Evolutionary conservation across 2,329 filamentous ascomycete genomes (phyloP), one percentile per base, ranked within the genome.

Genomic region (Aspergillus fumigatus): DNA sequence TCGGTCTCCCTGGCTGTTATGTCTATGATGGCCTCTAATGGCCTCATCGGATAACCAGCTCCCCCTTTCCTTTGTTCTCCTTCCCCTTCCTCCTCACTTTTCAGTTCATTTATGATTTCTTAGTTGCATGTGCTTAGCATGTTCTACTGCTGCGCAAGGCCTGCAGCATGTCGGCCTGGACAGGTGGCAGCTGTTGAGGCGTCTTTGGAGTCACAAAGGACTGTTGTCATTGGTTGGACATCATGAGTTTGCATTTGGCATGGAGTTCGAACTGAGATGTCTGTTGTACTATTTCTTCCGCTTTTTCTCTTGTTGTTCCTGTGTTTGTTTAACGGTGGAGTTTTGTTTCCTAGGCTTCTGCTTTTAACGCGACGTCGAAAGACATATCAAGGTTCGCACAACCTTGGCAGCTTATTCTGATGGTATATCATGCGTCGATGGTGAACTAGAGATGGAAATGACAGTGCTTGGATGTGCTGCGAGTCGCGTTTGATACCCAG

Each of bases 401-500:
- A 14, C 32, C 32, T 38, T 17, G 14, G 14, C 32, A 38, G 32
- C 5, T 38, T 14, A 38, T 35, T 4, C 32, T 38, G 32, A 6
- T 17, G 32, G 32, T 14, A 38, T 38, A 5, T 32, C 17, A 38
- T 17, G 14, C 32, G 6, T 3, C 14, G 32, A 38, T 38, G 32
- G 32, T 17, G 32, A 26, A 29, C 43, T 54, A 48, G 55, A 55
- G 57, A 54, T 45, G 51, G 47, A 55, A 49, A 58, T 55, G 57
- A 60, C 41, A 38, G 54, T 53, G 56, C 61, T 43, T 47, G 52
- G 43, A 57, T 59, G 56, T 53, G 53, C 61, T 54, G 60, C 59
- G 57, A 60, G 53, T 55, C 58, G 64, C 62, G 59, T 65, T 68
- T 61, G 63, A 70, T 71, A 69, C 67, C 69, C 67, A 64, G 64